Evolutionary conservation across 495 filamentous ascomycete species (phyloP), one percentile per base, ranked within the genome.

Genomic region (Cercophora newfieldiana): DNA sequence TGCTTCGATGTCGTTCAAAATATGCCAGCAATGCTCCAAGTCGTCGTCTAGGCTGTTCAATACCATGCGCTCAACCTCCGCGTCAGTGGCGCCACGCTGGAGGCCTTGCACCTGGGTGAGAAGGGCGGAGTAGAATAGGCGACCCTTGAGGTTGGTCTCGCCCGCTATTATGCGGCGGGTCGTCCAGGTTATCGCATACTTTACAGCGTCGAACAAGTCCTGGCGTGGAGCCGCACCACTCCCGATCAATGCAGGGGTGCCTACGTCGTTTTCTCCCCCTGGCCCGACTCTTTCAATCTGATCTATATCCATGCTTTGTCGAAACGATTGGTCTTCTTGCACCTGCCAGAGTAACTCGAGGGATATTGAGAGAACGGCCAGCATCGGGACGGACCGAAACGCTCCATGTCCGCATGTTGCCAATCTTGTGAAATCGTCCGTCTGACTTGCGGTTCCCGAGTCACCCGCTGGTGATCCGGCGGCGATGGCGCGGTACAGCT

Each of bases 131-230:
- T 76, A 72, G 30, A 88, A 72, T 4, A 88, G 55, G 48, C 83
- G 81, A 0, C 81, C 83, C 67, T 88, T 88, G 21, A 84, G 74
- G 66, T 85, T 88, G 0, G 82, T 85, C 67, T 88, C 85, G 1
- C 86, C 87, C 0, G 77, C 77, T 49, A 77, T 65, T 5, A 88
- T 80, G 44, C 75, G 74, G 8, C 71, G 70, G 69, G 82, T 71
- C 0, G 50, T 55, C 82, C 82, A 86, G 0, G 56, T 61, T 28
- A 82, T 81, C 0, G 81, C 75, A 29, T 85, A 81, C 10, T 79
- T 73, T 0, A 87, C 24, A 0, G 84, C 76, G 0, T 80, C 68
- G 1, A 86, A 60, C 6, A 89, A 72, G 47, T 87, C 84, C 47
- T 78, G 65, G 2, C 69, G 66, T 10, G 79, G 75, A 3, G 78